A percentile compares a stretch with the other conserved stretches of the same genome.
phyloP scores from a whole-genome alignment of 176 grass and related monocot species.

The Leersia perrieri region DNA sequence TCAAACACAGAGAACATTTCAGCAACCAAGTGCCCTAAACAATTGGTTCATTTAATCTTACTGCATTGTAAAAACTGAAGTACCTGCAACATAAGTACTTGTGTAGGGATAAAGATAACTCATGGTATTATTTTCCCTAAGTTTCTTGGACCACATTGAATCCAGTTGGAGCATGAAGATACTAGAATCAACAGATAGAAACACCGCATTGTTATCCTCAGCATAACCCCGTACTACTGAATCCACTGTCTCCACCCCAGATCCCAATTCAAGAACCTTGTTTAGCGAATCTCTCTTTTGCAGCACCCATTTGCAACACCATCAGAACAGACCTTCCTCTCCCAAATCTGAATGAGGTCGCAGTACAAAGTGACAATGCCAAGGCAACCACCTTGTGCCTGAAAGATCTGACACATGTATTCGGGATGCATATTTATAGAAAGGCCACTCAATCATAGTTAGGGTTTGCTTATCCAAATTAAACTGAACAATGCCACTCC shows the following conservation, averaged over 20 bases:
- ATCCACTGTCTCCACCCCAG: not conserved
- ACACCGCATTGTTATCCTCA: slow-evolving; percentile 3
- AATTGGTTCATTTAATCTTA: too few species aligned
- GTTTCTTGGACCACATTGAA: not conserved
- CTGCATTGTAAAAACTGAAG: too few species aligned
- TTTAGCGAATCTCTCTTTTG: not conserved
- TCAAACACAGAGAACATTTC: too few species aligned
- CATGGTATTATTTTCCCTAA: not conserved
- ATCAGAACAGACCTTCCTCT: slow-evolving; percentile 22
- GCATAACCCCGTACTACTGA: not conserved
- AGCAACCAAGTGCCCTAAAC: too few species aligned
- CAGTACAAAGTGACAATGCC: not conserved
- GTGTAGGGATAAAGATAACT: not conserved
- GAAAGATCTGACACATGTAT: too few species aligned
- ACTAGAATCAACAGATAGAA: not conserved
- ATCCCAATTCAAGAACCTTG: not conserved
- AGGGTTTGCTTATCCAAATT: not conserved
- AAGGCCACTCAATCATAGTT: not conserved
- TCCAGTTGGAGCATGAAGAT: not conserved
- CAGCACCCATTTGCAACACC: slow-evolving; percentile 16
- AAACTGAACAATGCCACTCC: not conserved
- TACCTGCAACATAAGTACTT: slow-evolving; percentile 15
- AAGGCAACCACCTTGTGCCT: not conserved
- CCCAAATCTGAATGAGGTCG: not conserved
- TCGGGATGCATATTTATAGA: too few species aligned